phyloP scores from a whole-genome alignment of 179 eudicot species.

The Drosera spatulata region DNA sequence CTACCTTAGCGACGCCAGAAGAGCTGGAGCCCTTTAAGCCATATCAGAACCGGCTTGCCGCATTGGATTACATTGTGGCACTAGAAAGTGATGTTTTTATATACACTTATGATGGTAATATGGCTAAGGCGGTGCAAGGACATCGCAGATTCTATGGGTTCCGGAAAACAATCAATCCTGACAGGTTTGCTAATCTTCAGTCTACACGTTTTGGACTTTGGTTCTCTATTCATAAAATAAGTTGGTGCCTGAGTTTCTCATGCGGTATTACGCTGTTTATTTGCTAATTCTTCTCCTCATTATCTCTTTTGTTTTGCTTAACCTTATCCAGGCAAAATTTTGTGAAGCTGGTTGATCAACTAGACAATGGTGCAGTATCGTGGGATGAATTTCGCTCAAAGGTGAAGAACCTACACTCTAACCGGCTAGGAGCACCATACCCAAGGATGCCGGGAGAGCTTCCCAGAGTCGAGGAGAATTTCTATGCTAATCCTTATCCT shows the following conservation, averaged over 20 bases:
- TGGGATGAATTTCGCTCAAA: constrained; percentile 53
- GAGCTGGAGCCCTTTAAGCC: constrained; percentile 46
- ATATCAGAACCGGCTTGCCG: constrained; percentile 74
- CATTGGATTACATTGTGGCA: constrained; percentile 65
- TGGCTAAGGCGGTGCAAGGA: constrained; percentile 92
- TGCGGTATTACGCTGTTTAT: background rate
- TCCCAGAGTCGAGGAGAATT: constrained; percentile 63
- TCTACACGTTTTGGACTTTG: background rate
- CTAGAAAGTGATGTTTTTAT: constrained; percentile 69
- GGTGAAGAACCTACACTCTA: constrained; percentile 39
- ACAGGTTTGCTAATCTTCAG: constrained; percentile 27
- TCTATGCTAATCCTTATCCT: constrained; percentile 84
- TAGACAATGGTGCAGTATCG: constrained; percentile 36
- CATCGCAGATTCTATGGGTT: constrained; percentile 71
- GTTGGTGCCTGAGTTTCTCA: too few species aligned
- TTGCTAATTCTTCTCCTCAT: background rate
- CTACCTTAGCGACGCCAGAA: constrained; percentile 48
- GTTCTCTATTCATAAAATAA: background rate
- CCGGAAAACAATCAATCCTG: constrained; percentile 62
- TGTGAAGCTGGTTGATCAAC: constrained; percentile 41
- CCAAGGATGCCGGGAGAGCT: constrained; percentile 32
- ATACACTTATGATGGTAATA: constrained; percentile 80
- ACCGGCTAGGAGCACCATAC: constrained; percentile 58
- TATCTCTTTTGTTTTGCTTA: background rate
- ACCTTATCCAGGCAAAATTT: constrained; percentile 27